These are phyloP conservation scores for Fusarium verrucosum DNA, from an alignment of 2,329 filamentous ascomycete species.

Conservation along the genomic window DNA sequence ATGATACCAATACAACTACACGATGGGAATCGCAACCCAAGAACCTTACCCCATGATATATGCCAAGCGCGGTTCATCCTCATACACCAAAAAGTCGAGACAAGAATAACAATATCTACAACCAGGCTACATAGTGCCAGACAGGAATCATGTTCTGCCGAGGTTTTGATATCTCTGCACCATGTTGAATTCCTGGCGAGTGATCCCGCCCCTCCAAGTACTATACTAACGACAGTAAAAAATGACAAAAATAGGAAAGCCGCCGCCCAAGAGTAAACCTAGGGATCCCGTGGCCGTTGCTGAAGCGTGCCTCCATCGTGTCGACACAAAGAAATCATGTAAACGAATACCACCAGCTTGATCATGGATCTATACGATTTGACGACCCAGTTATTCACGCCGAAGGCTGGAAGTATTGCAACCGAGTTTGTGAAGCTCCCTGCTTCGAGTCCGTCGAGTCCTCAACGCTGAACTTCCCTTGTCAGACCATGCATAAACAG, in stretches of 20 bases:
- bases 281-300: conserved; percentile 7
- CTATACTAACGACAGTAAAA: conserved; percentile 15
- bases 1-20: conserved; percentile 40
- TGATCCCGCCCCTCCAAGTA: not conserved
- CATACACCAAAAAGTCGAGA: conserved; percentile 41
- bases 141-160: conserved; percentile 5
- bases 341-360: conserved; percentile 25
- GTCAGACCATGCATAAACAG: not conserved
- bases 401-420: not conserved
- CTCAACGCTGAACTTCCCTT: conserved; percentile 14
- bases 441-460: conserved; percentile 14
- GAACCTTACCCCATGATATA: conserved; percentile 36
- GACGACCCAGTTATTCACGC: conserved; percentile 1
- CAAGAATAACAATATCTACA: conserved; percentile 41
- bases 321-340: conserved; percentile 26
- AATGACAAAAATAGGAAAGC: conserved; percentile 5
- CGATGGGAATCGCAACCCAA: conserved; percentile 33
- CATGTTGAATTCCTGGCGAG: not conserved
- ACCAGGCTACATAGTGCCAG: conserved; percentile 32
- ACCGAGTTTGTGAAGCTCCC: not conserved
- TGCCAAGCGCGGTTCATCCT: conserved; percentile 38
- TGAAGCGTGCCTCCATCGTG: conserved; percentile 10
- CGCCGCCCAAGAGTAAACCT: conserved; percentile 9
- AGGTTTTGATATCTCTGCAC: conserved; percentile 3
- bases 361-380: conserved; percentile 24